A percentile compares a stretch with the other conserved stretches of the same genome.
Conservation (phyloP, 495 filamentous ascomycete species). For the Hypoxylon perforatum region DNA sequence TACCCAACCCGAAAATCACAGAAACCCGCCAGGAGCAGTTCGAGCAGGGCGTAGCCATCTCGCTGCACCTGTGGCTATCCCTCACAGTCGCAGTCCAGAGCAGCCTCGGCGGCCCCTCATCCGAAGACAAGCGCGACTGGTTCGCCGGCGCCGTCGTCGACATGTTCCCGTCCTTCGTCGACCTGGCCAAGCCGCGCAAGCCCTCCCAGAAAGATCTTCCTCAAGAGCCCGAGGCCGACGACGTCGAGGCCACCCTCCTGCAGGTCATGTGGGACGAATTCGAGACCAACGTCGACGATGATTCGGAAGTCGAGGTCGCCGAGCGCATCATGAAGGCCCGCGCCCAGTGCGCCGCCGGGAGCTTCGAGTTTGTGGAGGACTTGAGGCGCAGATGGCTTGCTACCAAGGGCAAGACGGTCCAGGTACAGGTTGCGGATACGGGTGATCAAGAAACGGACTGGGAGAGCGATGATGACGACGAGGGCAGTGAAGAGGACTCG, state of each 20-base stretch:
- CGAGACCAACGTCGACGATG: constrained; percentile 89
- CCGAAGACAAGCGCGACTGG: constrained; percentile 92
- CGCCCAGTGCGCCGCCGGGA: constrained; percentile 57
- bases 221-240: constrained; percentile 78
- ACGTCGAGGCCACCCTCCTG: constrained; percentile 83
- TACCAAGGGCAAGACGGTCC: constrained; percentile 62
- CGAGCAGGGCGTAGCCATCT: constrained; percentile 83
- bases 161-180: constrained; percentile 66
- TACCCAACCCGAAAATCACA: constrained; percentile 55
- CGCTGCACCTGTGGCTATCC: constrained; percentile 84
- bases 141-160: constrained; percentile 90
- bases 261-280: constrained; percentile 97
- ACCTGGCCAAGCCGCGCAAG: constrained; percentile 58
- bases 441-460: constrained; percentile 70
- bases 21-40: constrained; percentile 78
- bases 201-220: constrained; percentile 37
- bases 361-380: constrained; percentile 74
- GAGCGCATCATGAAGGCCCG: constrained; percentile 74
- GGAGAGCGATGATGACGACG: constrained; percentile 61
- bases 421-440: constrained; percentile 70
- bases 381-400: constrained; percentile 75
- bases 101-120: constrained; percentile 88
- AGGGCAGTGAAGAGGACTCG: constrained; percentile 65
- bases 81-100: constrained; percentile 88
- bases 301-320: constrained; percentile 79